phyloP scores from a whole-genome alignment of 805 yeast genomes.

The Candida suzukii region DNA sequence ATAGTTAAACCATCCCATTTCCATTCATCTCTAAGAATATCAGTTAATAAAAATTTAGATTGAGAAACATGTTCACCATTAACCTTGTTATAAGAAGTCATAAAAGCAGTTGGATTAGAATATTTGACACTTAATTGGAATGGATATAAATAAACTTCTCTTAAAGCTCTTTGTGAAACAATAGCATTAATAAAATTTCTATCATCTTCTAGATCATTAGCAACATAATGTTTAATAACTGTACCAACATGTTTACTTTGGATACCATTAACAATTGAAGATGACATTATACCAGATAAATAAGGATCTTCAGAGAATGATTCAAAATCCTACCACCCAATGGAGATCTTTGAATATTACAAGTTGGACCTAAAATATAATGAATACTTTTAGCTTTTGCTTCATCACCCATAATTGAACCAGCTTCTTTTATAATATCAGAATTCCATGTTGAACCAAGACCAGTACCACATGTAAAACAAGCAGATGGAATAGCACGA shows the following conservation, averaged over 20 bases:
- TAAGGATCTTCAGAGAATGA: no score
- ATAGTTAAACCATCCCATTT: slow-evolving; percentile 50
- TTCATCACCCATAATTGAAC: slow-evolving; percentile 39
- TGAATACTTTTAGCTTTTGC: slow-evolving; percentile 37
- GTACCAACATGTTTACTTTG: slow-evolving; percentile 31
- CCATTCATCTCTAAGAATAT: no score
- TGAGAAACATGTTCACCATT: slow-evolving; percentile 56
- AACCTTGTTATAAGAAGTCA: slow-evolving; percentile 59
- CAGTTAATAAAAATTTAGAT: slow-evolving; percentile 32
- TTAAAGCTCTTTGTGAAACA: slow-evolving; percentile 51
- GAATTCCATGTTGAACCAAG: slow-evolving; percentile 51
- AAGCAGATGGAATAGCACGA: slow-evolving; percentile 45
- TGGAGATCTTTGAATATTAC: slow-evolving; percentile 34
- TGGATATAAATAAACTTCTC: slow-evolving; percentile 59
- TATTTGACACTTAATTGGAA: slow-evolving; percentile 52
- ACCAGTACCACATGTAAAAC: slow-evolving; percentile 57
- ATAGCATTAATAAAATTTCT: slow-evolving; percentile 41
- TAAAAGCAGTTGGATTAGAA: slow-evolving; percentile 45
- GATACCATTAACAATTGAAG: slow-evolving; percentile 30
- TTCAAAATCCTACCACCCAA: no score
- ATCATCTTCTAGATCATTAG: slow-evolving; percentile 57
- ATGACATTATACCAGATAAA: slow-evolving; percentile 31
- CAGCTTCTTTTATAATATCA: slow-evolving; percentile 40
- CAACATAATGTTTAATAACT: slow-evolving; percentile 35
- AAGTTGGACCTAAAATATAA: slow-evolving; percentile 30